Conservation (phyloP, 2,329 filamentous ascomycete species). For the Claviceps capensis region DNA sequence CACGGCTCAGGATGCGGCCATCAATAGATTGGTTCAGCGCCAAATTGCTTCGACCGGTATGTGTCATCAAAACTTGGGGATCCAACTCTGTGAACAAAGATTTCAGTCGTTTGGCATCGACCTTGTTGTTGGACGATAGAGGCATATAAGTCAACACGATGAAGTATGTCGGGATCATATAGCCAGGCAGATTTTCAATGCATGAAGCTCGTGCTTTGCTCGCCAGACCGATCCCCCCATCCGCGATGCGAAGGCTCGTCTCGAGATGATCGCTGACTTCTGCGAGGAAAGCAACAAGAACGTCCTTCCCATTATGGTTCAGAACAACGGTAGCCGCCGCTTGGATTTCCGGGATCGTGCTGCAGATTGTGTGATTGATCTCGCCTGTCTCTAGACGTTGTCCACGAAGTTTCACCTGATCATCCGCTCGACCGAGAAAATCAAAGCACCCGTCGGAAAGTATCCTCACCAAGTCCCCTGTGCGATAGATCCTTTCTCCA, state of each 20-base stretch:
- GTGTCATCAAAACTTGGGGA: conserved; percentile 44
- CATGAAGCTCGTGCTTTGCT: conserved; percentile 47
- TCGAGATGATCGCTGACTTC: conserved; percentile 4
- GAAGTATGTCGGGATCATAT: conserved; percentile 86
- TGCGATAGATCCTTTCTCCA: conserved; percentile 61
- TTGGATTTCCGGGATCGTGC: conserved; percentile 39
- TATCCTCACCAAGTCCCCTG: conserved; percentile 75
- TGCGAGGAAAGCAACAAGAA: conserved; percentile 64
- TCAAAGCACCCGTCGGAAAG: conserved; percentile 72
- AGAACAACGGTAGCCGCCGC: conserved; percentile 66
- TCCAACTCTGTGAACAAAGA: conserved; percentile 49
- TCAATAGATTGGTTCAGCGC: conserved; percentile 16
- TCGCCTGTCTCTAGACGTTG: conserved; percentile 83
- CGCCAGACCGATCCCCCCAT: conserved; percentile 25
- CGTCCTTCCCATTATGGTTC: conserved; percentile 65
- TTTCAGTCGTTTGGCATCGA: conserved; percentile 58
- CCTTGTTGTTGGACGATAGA: conserved; percentile 80
- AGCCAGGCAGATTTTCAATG: conserved; percentile 54
- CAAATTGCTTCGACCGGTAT: conserved; percentile 24
- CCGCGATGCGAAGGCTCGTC: conserved; percentile 11
- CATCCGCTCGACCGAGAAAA: conserved; percentile 77
- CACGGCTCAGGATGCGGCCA: conserved; percentile 25
- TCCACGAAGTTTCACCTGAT: conserved; percentile 83
- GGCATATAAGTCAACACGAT: conserved; percentile 59
- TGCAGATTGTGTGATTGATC: conserved; percentile 71